A percentile compares a stretch with the other conserved stretches of the same genome.
Evolutionary conservation across 2,329 filamentous ascomycete genomes (phyloP).

Genomic region (Epichloe amarillans): DNA sequence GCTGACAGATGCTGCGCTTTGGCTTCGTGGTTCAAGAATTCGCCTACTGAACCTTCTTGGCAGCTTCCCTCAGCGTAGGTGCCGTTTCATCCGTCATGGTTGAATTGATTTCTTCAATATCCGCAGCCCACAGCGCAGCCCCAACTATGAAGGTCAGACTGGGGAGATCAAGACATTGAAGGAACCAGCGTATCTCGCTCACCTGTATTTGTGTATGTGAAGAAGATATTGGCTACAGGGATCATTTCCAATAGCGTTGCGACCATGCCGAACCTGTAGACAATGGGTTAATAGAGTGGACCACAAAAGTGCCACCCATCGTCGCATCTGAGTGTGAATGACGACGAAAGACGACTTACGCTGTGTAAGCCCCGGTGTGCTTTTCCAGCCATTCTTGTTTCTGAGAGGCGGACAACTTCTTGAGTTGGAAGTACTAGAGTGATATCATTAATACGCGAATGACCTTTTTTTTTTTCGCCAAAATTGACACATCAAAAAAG

Average conservation of each 20-base stretch:
- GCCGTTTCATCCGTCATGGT: constrained; percentile 37
- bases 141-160: constrained; percentile 42
- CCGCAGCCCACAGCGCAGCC: constrained; percentile 87
- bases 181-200: constrained; percentile 21
- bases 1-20: background rate
- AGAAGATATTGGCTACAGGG: constrained; percentile 69
- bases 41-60: constrained; percentile 27
- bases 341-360: constrained; percentile 37
- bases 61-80: constrained; percentile 35
- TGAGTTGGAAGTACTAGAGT: constrained; percentile 74
- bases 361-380: constrained; percentile 65
- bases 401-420: constrained; percentile 59
- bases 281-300: constrained; percentile 6
- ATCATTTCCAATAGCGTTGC: constrained; percentile 76
- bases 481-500: background rate
- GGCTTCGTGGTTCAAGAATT: background rate
- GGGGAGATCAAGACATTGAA: too few species aligned
- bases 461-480: background rate
- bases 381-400: constrained; percentile 55
- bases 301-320: background rate
- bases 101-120: constrained; percentile 51
- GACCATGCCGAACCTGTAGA: constrained; percentile 53
- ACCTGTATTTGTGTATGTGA: constrained; percentile 79
- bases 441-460: constrained; percentile 5
- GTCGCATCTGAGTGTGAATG: background rate